Evolutionary conservation across 208 protist genomes (phyloP).

Genomic region (Wallacemonas sp.): DNA sequence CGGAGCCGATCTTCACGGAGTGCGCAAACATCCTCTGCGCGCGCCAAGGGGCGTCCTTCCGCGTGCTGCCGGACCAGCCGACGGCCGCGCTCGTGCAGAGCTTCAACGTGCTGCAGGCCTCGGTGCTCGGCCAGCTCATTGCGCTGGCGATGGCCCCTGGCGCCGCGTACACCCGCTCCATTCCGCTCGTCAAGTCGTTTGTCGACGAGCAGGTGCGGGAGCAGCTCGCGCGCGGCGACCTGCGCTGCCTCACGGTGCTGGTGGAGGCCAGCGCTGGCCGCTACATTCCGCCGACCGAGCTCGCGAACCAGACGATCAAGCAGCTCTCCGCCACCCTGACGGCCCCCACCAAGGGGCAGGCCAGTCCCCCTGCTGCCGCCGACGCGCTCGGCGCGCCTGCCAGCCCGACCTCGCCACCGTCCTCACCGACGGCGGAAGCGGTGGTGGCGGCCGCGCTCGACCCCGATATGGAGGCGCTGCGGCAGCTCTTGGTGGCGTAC

Average conservation of each 20-base stretch:
- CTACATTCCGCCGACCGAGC: slow-evolving; percentile 2
- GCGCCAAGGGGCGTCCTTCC: slow-evolving; percentile 27
- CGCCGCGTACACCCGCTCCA: slow-evolving; percentile 8
- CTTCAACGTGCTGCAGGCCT: slow-evolving; percentile 45
- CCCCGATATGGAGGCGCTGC: neutral
- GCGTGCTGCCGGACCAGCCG: slow-evolving; percentile 29
- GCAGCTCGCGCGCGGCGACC: slow-evolving; percentile 5
- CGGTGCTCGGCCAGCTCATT: slow-evolving; percentile 44
- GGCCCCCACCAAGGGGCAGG: neutral
- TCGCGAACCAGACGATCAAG: slow-evolving; percentile 4
- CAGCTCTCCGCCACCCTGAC: neutral
- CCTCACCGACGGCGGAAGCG: slow-evolving; percentile 2
- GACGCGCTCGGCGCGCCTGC: neutral
- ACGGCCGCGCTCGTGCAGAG: slow-evolving; percentile 21
- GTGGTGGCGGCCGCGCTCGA: neutral
- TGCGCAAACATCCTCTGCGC: slow-evolving; percentile 52
- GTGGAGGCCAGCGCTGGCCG: slow-evolving; percentile 6
- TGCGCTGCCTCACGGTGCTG: slow-evolving; percentile 8
- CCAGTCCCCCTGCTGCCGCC: neutral
- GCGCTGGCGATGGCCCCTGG: neutral
- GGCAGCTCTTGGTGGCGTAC: slow-evolving; percentile 23
- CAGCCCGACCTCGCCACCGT: neutral
- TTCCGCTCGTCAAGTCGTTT: slow-evolving; percentile 14
- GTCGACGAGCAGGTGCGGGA: slow-evolving; percentile 17
- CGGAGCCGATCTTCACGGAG: slow-evolving; percentile 43